These are phyloP conservation scores for Populus davidiana DNA, from an alignment of 345 rosid species.

Conservation along the genomic window DNA sequence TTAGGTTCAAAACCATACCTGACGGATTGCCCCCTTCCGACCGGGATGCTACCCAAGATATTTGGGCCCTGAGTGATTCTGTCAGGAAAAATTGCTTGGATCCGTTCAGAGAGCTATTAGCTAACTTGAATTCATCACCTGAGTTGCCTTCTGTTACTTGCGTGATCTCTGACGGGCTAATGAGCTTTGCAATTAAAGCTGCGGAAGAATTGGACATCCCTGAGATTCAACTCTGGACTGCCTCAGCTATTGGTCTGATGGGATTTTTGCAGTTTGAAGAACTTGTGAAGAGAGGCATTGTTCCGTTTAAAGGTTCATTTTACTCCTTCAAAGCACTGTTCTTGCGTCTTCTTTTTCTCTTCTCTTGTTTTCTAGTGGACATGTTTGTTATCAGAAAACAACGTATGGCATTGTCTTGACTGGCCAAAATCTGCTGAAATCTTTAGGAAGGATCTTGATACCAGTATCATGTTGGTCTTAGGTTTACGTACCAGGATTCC, in stretches of 20 bases:
- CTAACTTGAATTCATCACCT: not conserved
- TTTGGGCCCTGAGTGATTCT: conserved; percentile 6
- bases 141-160: not conserved
- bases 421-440: too few relatives aligned
- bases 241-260: conserved; percentile 15
- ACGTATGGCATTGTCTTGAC: too few relatives aligned
- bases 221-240: conserved; percentile 15
- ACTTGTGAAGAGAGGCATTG: conserved; percentile 25
- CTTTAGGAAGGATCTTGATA: too few relatives aligned
- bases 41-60: conserved; percentile 14
- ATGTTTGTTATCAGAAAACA: too few relatives aligned
- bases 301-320: conserved; percentile 39
- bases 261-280: conserved; percentile 26
- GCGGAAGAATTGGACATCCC: conserved; percentile 11
- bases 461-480: too few relatives aligned
- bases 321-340: too few relatives aligned
- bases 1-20: conserved; percentile 23
- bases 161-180: conserved; percentile 12
- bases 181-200: conserved; percentile 12
- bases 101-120: not conserved
- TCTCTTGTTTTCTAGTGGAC: too few relatives aligned
- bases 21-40: conserved; percentile 6
- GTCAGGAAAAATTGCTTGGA: not conserved
- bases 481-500: too few relatives aligned
- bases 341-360: too few relatives aligned